Conservation (phyloP, 169 alveolate species). For the Amoebophrya sp. region DNA sequence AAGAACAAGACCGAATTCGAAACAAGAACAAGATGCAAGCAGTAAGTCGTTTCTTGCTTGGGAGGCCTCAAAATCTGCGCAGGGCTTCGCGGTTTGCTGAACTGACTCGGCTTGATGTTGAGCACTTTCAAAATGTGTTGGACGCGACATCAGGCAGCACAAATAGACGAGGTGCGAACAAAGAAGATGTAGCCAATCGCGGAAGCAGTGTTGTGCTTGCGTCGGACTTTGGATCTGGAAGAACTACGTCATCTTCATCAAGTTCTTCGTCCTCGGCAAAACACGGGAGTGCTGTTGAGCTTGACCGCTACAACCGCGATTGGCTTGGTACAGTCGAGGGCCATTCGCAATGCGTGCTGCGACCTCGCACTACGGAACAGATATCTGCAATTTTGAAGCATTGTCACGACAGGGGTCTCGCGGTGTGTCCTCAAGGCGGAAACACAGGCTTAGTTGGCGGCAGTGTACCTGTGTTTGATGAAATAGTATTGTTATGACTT, state of each 20-base stretch:
- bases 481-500: conserved; percentile 49
- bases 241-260: neutral
- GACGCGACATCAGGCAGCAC: neutral
- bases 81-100: neutral
- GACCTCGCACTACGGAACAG: conserved; percentile 61
- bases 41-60: too few species aligned
- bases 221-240: neutral
- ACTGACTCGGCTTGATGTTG: neutral
- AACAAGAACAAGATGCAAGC: too few species aligned
- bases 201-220: neutral
- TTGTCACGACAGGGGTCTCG: conserved; percentile 58
- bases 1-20: too few species aligned
- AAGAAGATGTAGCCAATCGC: neutral
- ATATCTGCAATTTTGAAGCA: conserved; percentile 51
- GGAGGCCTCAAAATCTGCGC: too few species aligned
- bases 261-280: neutral
- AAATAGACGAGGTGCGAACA: neutral
- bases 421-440: conserved; percentile 71
- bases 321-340: conserved; percentile 52
- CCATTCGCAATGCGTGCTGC: conserved; percentile 51
- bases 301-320: conserved; percentile 46
- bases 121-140: neutral
- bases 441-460: conserved; percentile 76
- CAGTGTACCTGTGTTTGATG: conserved; percentile 65
- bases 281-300: too few species aligned